Conservation (phyloP, 2,329 filamentous ascomycete genomes). For the Pyrenophora graminea region DNA sequence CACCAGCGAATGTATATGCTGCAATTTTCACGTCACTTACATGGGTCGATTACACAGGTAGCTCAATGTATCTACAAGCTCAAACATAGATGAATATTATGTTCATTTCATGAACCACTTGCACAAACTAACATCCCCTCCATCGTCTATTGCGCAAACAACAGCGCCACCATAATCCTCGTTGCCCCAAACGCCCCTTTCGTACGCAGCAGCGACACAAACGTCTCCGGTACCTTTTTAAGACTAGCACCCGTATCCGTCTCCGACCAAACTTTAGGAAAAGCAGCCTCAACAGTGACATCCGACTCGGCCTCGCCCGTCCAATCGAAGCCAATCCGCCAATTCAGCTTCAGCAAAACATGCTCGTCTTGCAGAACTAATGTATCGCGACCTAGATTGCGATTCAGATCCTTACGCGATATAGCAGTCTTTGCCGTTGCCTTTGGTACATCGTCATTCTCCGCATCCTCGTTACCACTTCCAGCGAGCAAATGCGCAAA, state of each 20-base stretch:
- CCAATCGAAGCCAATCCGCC: slow-evolving; percentile 72
- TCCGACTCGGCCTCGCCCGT: slow-evolving; percentile 69
- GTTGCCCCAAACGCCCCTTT: slow-evolving; percentile 62
- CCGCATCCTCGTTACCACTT: slow-evolving; percentile 16
- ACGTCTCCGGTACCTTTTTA: slow-evolving; percentile 63
- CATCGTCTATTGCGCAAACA: slow-evolving; percentile 46
- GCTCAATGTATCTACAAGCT: too few species aligned
- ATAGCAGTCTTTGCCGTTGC: slow-evolving; percentile 11
- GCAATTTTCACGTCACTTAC: too few species aligned
- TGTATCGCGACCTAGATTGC: slow-evolving; percentile 45
- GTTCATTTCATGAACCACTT: too few species aligned
- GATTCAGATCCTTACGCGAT: slow-evolving; percentile 55
- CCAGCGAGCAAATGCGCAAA: slow-evolving; percentile 45
- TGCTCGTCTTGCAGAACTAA: slow-evolving; percentile 41
- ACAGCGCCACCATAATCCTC: slow-evolving; percentile 63
- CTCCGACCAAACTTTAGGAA: slow-evolving; percentile 67
- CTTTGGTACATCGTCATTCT: slow-evolving; percentile 24
- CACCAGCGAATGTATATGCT: too few species aligned
- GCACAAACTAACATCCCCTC: background rate
- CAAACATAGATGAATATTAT: too few species aligned
- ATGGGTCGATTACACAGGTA: too few species aligned
- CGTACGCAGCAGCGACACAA: slow-evolving; percentile 61
- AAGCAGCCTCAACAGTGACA: slow-evolving; percentile 59
- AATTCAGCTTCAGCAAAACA: slow-evolving; percentile 60
- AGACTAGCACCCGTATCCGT: slow-evolving; percentile 62